These are phyloP conservation scores for Aspergillus sp. DNA, from an alignment of 2,329 filamentous ascomycete genomes.

Conservation along the genomic window DNA sequence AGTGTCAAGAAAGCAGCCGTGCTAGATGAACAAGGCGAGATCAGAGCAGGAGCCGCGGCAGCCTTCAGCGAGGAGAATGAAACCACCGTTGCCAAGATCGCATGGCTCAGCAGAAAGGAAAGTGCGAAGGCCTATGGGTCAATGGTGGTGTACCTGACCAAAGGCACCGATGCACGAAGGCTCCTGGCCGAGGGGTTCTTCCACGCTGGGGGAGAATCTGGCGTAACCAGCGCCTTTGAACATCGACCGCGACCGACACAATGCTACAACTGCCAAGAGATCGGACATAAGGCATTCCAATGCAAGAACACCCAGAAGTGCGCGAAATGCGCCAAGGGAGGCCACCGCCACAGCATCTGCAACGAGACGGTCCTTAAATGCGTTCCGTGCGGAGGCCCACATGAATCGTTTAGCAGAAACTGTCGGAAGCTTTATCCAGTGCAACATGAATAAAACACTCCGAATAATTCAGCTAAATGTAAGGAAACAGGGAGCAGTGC, in stretches of 20 bases:
- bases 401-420: conserved; percentile 18
- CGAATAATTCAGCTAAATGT: conserved; percentile 21
- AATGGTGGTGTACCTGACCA: conserved; percentile 25
- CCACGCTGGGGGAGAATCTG: conserved; percentile 21
- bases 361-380: no score
- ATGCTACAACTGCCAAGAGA: conserved; percentile 28
- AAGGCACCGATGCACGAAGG: conserved; percentile 20
- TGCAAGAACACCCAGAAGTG: no score
- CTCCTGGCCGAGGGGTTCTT: conserved; percentile 22
- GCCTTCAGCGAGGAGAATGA: conserved; percentile 22
- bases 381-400: no score
- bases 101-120: conserved; percentile 25
- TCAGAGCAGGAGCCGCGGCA: conserved; percentile 6
- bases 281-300: no score
- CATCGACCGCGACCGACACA: conserved; percentile 22
- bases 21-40: no score
- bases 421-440: conserved; percentile 20
- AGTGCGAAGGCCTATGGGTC: conserved; percentile 21
- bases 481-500: conserved; percentile 19
- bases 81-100: conserved; percentile 20
- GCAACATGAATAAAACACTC: conserved; percentile 20
- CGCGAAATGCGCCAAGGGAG: no score
- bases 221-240: conserved; percentile 20
- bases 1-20: no score
- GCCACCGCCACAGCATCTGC: no score